phyloP scores from a whole-genome alignment of 1,284 basidiomycete genomes.

The Microbotryomycetes sp. region DNA sequence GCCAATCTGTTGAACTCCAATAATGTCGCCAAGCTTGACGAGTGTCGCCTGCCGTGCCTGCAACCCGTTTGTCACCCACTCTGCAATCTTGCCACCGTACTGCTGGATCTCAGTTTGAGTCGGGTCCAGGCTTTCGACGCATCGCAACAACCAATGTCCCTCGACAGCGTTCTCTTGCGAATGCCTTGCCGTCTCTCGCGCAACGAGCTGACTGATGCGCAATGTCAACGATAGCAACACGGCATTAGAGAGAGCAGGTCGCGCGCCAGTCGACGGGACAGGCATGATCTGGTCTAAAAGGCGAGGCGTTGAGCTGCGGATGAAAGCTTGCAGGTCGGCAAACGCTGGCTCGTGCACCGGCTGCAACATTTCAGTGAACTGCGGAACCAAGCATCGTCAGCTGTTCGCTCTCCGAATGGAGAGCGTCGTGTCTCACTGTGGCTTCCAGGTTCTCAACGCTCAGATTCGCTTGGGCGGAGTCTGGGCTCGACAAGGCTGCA shows the following conservation, averaged over 20 bases:
- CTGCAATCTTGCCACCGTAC: background rate
- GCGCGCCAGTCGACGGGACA: background rate
- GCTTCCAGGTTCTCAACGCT: background rate
- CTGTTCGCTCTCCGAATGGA: background rate
- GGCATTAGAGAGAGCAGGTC: conserved; percentile 9
- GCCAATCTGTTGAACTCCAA: background rate
- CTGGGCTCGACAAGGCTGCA: too few species aligned
- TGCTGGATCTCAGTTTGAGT: background rate
- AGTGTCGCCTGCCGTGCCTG: background rate
- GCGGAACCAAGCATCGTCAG: background rate
- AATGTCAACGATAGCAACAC: conserved; percentile 20
- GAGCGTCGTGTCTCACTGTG: background rate
- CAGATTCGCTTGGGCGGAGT: background rate
- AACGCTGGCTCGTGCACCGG: conserved; percentile 21
- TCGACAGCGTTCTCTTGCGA: background rate
- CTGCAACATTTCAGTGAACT: conserved; percentile 21
- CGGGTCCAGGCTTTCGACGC: background rate
- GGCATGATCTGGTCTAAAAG: conserved; percentile 24
- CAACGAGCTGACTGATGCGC: conserved; percentile 12
- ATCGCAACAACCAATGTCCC: background rate
- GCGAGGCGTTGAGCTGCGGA: conserved; percentile 6
- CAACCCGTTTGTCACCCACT: background rate
- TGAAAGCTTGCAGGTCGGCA: conserved; percentile 8
- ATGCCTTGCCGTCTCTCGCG: background rate
- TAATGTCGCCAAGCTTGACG: background rate